Conservation (phyloP, 2,329 filamentous ascomycete genomes). For the Stylonectria norvegica region DNA sequence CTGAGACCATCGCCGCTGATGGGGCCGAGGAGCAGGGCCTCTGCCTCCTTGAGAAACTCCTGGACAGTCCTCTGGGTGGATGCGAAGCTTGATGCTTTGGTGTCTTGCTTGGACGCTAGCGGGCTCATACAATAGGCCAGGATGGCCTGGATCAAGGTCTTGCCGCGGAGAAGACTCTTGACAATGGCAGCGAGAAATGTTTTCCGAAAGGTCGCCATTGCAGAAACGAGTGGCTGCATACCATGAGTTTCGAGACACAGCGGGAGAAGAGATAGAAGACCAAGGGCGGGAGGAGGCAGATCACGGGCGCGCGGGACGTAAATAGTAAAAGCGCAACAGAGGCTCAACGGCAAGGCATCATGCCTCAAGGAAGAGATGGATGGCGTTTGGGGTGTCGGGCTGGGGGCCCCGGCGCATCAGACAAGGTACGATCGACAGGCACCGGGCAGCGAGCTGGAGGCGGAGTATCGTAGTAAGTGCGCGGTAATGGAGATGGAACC, state of each 20-base stretch:
- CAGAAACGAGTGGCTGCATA: constrained; percentile 52
- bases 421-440: constrained; percentile 9
- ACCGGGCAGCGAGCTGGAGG: not conserved
- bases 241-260: constrained; percentile 23
- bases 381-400: not conserved
- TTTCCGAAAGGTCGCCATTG: constrained; percentile 56
- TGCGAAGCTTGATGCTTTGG: constrained; percentile 19
- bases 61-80: constrained; percentile 32
- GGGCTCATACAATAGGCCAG: constrained; percentile 53
- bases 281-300: constrained; percentile 3
- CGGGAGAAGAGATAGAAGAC: constrained; percentile 12
- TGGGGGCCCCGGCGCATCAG: not conserved
- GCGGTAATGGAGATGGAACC: not conserved
- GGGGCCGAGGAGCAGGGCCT: constrained; percentile 48
- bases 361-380: not conserved
- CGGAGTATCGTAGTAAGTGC: too few species aligned
- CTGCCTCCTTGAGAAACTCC: constrained; percentile 57
- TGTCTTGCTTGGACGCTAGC: constrained; percentile 29
- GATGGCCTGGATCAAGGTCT: constrained; percentile 56
- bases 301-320: constrained; percentile 19
- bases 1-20: constrained; percentile 44
- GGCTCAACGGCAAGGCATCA: not conserved
- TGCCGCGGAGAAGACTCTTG: constrained; percentile 57
- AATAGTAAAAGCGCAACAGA: constrained; percentile 24
- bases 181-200: constrained; percentile 52